Percentiles rank a stretch among this genome's conserved stretches.
phyloP scores from a whole-genome alignment of 176 grass and related monocot species.

The sorghum (Sorghum bicolor) region DNA sequence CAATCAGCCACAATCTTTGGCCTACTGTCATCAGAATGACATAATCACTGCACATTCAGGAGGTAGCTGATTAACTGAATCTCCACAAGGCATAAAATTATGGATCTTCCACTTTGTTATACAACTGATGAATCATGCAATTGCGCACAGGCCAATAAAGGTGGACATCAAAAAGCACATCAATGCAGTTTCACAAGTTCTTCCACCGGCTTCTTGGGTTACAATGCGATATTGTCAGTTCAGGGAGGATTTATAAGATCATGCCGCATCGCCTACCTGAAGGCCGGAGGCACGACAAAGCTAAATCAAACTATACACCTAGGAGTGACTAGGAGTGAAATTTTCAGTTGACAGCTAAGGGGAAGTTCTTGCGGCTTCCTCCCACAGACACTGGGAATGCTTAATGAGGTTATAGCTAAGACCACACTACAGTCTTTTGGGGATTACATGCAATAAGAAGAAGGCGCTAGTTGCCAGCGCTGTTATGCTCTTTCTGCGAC shows the following conservation, averaged over 20 bases:
- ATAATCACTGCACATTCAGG: neutral
- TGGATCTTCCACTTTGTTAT: constrained; percentile 39
- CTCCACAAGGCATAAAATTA: constrained; percentile 38
- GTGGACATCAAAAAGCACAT: constrained; percentile 32
- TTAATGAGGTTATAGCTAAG: constrained; percentile 60
- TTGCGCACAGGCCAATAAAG: constrained; percentile 30
- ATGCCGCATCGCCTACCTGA: constrained; percentile 34
- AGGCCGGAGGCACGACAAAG: constrained; percentile 24
- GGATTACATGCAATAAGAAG: constrained; percentile 49
- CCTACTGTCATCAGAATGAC: neutral
- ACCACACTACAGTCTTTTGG: constrained; percentile 51
- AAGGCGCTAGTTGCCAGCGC: constrained; percentile 35
- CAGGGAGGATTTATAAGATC: constrained; percentile 44
- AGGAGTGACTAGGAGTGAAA: constrained; percentile 49
- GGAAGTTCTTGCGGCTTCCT: constrained; percentile 37
- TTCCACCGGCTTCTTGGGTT: constrained; percentile 40
- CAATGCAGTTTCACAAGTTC: constrained; percentile 31
- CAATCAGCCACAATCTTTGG: neutral
- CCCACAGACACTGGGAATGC: constrained; percentile 38
- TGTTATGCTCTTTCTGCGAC: constrained; percentile 42
- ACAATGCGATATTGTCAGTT: constrained; percentile 41
- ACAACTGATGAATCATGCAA: constrained; percentile 50
- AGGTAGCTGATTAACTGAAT: neutral
- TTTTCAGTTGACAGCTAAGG: constrained; percentile 50
- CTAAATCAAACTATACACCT: constrained; percentile 74